Evolutionary conservation across 257 asterid species (phyloP).

Genomic region (Plectranthus barbatus): DNA sequence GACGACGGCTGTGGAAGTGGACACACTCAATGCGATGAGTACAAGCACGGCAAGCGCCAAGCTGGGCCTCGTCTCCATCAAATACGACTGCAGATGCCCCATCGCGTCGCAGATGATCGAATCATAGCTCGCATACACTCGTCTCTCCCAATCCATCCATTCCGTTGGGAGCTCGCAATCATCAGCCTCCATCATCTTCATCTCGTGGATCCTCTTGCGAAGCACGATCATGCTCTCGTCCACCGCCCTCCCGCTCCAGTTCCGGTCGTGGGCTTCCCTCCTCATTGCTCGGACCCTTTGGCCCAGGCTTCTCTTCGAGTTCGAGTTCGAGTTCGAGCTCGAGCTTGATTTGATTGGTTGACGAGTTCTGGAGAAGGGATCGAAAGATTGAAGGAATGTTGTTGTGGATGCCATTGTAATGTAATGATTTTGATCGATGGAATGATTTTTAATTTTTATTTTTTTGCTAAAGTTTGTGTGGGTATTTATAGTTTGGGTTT

Average conservation of each 20-base stretch:
- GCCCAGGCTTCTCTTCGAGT: neutral
- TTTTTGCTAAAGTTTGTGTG: neutral
- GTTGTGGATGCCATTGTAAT: slow-evolving; percentile 19
- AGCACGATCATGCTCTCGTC: slow-evolving; percentile 48
- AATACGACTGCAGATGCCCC: slow-evolving; percentile 34
- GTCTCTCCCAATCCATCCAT: slow-evolving; percentile 64
- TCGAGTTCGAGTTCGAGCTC: neutral
- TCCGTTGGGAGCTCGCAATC: slow-evolving; percentile 34
- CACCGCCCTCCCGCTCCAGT: slow-evolving; percentile 30
- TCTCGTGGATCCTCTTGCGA: slow-evolving; percentile 50
- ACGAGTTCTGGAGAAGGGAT: neutral
- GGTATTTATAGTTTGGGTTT: slow-evolving; percentile 10
- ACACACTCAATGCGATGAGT: slow-evolving; percentile 28
- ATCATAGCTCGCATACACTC: slow-evolving; percentile 28
- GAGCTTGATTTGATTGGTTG: neutral
- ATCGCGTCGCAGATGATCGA: slow-evolving; percentile 32
- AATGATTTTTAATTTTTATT: no score
- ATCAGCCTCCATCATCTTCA: slow-evolving; percentile 29
- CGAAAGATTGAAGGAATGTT: neutral
- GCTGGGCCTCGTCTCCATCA: slow-evolving; percentile 50
- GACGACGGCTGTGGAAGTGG: slow-evolving; percentile 28
- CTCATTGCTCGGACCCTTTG: slow-evolving; percentile 2
- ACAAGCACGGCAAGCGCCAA: slow-evolving; percentile 30
- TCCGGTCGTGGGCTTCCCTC: slow-evolving; percentile 21
- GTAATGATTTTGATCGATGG: neutral